Conservation (phyloP, 2,329 filamentous ascomycete genomes). For the Ciborinia camelliae region DNA sequence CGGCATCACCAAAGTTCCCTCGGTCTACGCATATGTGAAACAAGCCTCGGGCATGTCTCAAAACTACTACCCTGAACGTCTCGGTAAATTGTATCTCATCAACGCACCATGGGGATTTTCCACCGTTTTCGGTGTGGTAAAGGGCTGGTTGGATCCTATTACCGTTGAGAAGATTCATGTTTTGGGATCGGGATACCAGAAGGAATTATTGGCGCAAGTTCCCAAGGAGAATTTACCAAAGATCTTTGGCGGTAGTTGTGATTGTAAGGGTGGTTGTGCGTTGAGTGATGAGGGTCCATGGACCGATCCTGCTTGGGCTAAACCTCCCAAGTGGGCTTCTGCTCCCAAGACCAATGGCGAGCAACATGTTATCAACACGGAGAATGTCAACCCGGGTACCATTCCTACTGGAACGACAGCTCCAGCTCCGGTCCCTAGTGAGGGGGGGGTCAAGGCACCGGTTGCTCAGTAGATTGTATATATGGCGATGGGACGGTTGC, state of each 20-base stretch:
- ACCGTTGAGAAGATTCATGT: slow-evolving; percentile 96
- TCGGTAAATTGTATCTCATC: slow-evolving; percentile 95
- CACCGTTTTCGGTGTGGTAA: slow-evolving; percentile 78
- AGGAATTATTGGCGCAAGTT: slow-evolving; percentile 79
- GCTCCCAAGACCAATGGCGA: slow-evolving; percentile 45
- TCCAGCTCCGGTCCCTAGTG: slow-evolving; percentile 24
- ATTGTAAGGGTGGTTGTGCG: slow-evolving; percentile 77
- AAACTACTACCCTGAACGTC: slow-evolving; percentile 98
- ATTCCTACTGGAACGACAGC: slow-evolving; percentile 27
- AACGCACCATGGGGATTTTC: slow-evolving; percentile 97
- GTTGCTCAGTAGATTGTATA: slow-evolving; percentile 29
- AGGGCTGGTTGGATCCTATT: slow-evolving; percentile 93
- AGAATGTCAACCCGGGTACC: slow-evolving; percentile 28
- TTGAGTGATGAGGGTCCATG: slow-evolving; percentile 90
- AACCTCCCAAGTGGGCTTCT: slow-evolving; percentile 56
- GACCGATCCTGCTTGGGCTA: slow-evolving; percentile 67
- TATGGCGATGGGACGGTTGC: background rate
- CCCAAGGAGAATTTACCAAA: slow-evolving; percentile 86
- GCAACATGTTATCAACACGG: slow-evolving; percentile 40
- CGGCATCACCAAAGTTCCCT: slow-evolving; percentile 72
- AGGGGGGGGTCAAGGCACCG: slow-evolving; percentile 29
- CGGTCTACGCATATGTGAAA: slow-evolving; percentile 84
- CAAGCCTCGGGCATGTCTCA: slow-evolving; percentile 86
- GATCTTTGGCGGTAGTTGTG: slow-evolving; percentile 78
- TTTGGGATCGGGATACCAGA: slow-evolving; percentile 75